phyloP scores from a whole-genome alignment of 257 asterid genomes.

The Solanum dulcamara region DNA sequence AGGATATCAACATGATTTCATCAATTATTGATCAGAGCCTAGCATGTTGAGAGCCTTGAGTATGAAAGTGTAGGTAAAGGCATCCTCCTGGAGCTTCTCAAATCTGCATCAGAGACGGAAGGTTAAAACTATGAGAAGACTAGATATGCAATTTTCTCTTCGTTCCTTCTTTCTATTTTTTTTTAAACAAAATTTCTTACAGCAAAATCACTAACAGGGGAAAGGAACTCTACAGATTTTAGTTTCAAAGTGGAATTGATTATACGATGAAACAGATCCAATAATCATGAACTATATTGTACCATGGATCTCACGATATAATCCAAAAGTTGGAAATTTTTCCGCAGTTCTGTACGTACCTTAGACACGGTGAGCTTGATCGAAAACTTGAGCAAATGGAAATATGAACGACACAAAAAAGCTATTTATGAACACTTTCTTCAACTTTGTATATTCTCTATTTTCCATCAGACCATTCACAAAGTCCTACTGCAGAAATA shows the following conservation, averaged over 20 bases:
- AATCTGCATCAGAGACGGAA: conserved; percentile 41
- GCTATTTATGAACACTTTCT: not conserved
- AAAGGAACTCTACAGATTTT: not conserved
- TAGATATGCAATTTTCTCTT: not conserved
- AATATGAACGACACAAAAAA: not conserved
- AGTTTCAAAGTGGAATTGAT: not conserved
- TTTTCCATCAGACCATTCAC: not conserved
- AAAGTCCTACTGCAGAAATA: not conserved
- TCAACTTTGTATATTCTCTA: not conserved
- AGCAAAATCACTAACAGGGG: not conserved
- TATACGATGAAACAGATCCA: not conserved
- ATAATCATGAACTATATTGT: not conserved
- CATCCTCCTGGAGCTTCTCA: conserved; percentile 85
- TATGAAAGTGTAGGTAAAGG: conserved; percentile 66
- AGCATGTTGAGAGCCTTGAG: conserved; percentile 57
- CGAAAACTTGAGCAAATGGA: not conserved
- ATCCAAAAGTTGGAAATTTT: not conserved
- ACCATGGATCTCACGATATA: not conserved
- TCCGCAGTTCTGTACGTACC: not conserved
- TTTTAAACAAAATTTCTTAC: not conserved
- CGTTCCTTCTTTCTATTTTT: not conserved
- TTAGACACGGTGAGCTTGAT: not conserved
- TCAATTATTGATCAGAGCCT: not conserved
- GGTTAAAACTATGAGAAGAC: not conserved
- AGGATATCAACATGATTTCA: not conserved